phyloP scores from a whole-genome alignment of 2,329 filamentous ascomycete species.

The Monilinia fructicola region DNA sequence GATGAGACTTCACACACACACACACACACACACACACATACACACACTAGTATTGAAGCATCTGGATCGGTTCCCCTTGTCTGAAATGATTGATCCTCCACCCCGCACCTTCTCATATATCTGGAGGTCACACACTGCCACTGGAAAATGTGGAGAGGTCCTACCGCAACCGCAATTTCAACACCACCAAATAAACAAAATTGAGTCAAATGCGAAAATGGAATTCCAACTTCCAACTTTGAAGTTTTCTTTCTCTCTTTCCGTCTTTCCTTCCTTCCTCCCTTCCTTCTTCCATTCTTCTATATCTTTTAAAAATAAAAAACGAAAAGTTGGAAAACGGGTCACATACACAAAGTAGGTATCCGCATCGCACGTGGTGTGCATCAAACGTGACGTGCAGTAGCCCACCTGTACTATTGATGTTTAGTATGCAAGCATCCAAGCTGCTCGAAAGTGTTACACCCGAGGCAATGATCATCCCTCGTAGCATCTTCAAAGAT shows the following conservation, averaged over 20 bases:
- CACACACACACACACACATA: background rate
- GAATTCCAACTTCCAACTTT: background rate
- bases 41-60: background rate
- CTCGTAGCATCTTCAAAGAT: background rate
- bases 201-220: background rate
- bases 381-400: constrained; percentile 23
- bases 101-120: constrained; percentile 7
- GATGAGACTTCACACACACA: background rate
- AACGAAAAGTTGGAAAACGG: background rate
- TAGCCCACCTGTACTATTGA: constrained; percentile 12
- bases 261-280: background rate
- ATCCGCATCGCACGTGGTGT: constrained; percentile 18
- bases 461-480: constrained; percentile 11
- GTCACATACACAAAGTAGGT: constrained; percentile 15
- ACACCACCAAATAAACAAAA: constrained; percentile 5
- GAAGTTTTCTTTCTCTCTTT: no score
- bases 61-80: background rate
- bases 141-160: background rate
- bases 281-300: background rate
- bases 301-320: no score
- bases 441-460: constrained; percentile 1
- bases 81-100: background rate
- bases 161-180: background rate
- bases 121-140: background rate
- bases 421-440: constrained; percentile 13